Conservation (phyloP, 805 yeast genomes). For the Schizosaccharomyces cryophilus region DNA sequence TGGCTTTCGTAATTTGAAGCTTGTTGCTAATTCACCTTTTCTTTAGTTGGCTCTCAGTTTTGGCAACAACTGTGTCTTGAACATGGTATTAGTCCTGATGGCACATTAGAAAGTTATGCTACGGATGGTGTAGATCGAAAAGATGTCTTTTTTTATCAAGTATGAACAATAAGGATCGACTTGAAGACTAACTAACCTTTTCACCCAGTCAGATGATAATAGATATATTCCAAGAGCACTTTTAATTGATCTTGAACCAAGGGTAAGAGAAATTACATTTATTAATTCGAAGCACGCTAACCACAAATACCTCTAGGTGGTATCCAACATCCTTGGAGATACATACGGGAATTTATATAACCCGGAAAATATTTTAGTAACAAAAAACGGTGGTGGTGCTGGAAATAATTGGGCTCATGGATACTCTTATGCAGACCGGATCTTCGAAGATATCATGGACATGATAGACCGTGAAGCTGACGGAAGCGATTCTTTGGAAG, state of each 20-base stretch:
- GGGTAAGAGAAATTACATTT: slow-evolving; percentile 12
- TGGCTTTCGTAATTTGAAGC: no score
- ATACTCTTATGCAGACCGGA: slow-evolving; percentile 42
- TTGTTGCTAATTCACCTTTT: not conserved
- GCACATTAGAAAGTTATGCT: slow-evolving; percentile 19
- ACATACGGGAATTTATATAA: slow-evolving; percentile 42
- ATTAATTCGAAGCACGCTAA: no score
- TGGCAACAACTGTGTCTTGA: slow-evolving; percentile 77
- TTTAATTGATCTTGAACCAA: slow-evolving; percentile 70
- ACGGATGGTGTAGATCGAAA: slow-evolving; percentile 38
- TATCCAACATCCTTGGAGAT: slow-evolving; percentile 32
- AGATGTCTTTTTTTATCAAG: slow-evolving; percentile 49
- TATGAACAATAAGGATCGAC: not conserved
- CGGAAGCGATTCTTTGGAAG: slow-evolving; percentile 67
- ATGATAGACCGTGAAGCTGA: slow-evolving; percentile 78
- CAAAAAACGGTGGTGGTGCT: slow-evolving; percentile 74
- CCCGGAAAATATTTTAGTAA: slow-evolving; percentile 55
- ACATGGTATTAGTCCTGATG: slow-evolving; percentile 58
- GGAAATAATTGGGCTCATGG: slow-evolving; percentile 95
- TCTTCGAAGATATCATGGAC: slow-evolving; percentile 52
- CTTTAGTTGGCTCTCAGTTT: slow-evolving; percentile 59
- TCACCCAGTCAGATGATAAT: slow-evolving; percentile 32
- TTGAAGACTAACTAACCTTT: no score
- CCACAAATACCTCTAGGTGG: slow-evolving; percentile 20
- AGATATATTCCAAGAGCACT: slow-evolving; percentile 75